Percentiles rank a stretch among this genome's conserved stretches.
These are phyloP conservation scores for Sonneratia alba DNA, from an alignment of 345 rosid genomes.

Conservation along the genomic window DNA sequence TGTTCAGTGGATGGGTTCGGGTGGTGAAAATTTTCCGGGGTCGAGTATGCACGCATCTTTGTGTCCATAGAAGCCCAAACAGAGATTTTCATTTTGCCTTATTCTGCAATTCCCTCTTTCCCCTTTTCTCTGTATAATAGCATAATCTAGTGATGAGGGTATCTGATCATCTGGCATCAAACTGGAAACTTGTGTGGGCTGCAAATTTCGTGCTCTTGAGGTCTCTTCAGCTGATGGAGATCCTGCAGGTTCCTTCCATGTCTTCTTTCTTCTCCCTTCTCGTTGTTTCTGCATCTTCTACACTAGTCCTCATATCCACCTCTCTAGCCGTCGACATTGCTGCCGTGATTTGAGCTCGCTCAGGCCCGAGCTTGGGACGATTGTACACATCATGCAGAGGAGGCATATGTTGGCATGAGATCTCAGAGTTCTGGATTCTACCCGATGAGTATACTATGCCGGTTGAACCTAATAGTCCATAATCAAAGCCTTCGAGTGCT, in stretches of 20 bases:
- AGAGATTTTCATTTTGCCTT: too few relatives aligned
- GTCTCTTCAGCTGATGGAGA: constrained; percentile 5
- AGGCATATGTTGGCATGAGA: constrained; percentile 23
- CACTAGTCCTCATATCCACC: constrained; percentile 10
- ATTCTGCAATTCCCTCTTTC: too few relatives aligned
- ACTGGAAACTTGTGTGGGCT: background rate
- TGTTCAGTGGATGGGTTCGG: too few relatives aligned
- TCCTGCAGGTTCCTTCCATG: constrained; percentile 1
- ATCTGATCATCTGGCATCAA: background rate
- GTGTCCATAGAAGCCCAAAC: too few relatives aligned
- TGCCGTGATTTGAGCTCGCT: background rate
- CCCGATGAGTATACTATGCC: constrained; percentile 1
- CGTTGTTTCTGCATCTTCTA: constrained; percentile 7
- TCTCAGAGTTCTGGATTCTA: background rate
- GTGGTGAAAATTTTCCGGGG: too few relatives aligned
- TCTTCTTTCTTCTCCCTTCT: too few relatives aligned
- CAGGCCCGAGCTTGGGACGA: background rate
- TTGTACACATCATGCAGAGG: constrained; percentile 10
- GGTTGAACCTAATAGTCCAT: background rate
- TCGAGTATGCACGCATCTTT: too few relatives aligned
- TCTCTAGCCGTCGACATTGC: constrained; percentile 13
- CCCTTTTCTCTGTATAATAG: too few relatives aligned
- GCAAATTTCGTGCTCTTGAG: background rate
- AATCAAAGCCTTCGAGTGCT: too few relatives aligned
- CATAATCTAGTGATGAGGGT: background rate